These are phyloP conservation scores for Macrotyloma uniflorum DNA, from an alignment of 306 rosid species.

Conservation along the genomic window DNA sequence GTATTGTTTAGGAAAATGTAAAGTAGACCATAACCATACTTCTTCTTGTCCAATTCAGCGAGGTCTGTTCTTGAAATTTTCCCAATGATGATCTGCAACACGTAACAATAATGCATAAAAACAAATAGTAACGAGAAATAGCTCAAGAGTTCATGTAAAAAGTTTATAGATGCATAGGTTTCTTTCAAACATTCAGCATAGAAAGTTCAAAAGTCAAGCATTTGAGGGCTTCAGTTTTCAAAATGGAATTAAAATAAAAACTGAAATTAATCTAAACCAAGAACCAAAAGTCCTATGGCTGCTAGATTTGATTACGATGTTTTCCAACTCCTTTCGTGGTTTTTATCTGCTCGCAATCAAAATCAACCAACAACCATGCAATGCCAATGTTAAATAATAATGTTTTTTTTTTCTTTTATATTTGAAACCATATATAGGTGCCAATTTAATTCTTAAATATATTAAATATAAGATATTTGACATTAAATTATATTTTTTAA, in stretches of 20 bases:
- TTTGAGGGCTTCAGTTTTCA: not conserved
- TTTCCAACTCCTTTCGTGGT: constrained; percentile 46
- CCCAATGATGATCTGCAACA: constrained; percentile 27
- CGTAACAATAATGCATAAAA: not conserved
- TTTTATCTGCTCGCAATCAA: constrained; percentile 44
- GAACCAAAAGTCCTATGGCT: constrained; percentile 38
- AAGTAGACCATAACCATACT: constrained; percentile 35
- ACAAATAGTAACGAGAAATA: not conserved
- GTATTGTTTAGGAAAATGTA: not conserved
- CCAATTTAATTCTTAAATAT: no score
- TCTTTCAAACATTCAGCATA: not conserved
- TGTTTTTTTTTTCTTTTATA: constrained; percentile 15
- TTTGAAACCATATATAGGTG: no score
- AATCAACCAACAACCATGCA: constrained; percentile 14
- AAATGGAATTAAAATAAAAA: not conserved
- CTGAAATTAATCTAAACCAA: not conserved
- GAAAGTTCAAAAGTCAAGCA: not conserved
- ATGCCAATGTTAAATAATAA: not conserved
- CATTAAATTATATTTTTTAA: no score
- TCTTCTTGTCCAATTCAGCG: constrained; percentile 52
- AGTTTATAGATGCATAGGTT: not conserved
- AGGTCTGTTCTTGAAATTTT: constrained; percentile 51
- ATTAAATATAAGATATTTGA: no score
- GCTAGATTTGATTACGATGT: constrained; percentile 45
- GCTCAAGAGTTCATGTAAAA: not conserved